Percentiles rank a stretch among this genome's conserved stretches.
These are phyloP conservation scores for Serendipita sp. DNA, from an alignment of 1,284 basidiomycete genomes.

Conservation along the genomic window DNA sequence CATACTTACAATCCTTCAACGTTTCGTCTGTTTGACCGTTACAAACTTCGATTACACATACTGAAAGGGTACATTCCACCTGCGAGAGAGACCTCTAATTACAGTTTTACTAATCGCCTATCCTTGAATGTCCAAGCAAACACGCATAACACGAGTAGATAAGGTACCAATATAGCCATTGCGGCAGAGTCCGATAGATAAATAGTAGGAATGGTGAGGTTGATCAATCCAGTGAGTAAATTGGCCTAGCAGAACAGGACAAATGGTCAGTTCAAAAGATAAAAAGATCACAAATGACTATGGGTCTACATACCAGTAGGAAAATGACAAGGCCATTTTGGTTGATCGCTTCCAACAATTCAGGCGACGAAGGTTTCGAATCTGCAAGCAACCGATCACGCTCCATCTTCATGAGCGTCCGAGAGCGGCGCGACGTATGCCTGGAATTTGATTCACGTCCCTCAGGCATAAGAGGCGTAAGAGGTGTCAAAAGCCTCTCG, in stretches of 20 bases:
- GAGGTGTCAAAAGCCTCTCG: background rate
- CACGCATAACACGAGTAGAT: constrained; percentile 44
- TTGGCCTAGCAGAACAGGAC: constrained; percentile 49
- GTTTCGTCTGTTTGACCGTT: too few species aligned
- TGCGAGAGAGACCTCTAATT: background rate
- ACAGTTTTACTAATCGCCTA: constrained; percentile 20
- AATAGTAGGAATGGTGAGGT: constrained; percentile 73
- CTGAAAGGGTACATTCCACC: too few species aligned
- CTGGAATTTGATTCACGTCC: background rate
- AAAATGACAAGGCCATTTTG: constrained; percentile 70
- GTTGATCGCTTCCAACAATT: constrained; percentile 70
- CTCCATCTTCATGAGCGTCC: background rate
- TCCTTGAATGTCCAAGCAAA: constrained; percentile 42
- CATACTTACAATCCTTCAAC: too few species aligned
- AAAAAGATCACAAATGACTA: background rate
- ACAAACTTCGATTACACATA: too few species aligned
- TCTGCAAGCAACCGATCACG: background rate
- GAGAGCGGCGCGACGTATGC: background rate
- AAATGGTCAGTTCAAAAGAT: background rate
- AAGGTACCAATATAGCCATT: constrained; percentile 50
- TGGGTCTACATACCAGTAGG: constrained; percentile 46
- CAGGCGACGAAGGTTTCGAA: constrained; percentile 27
- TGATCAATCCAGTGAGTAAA: constrained; percentile 72
- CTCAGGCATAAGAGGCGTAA: constrained; percentile 6
- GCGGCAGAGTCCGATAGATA: constrained; percentile 46